phyloP scores from a whole-genome alignment of 345 rosid genomes.

The Cardiospermum halicacabum region DNA sequence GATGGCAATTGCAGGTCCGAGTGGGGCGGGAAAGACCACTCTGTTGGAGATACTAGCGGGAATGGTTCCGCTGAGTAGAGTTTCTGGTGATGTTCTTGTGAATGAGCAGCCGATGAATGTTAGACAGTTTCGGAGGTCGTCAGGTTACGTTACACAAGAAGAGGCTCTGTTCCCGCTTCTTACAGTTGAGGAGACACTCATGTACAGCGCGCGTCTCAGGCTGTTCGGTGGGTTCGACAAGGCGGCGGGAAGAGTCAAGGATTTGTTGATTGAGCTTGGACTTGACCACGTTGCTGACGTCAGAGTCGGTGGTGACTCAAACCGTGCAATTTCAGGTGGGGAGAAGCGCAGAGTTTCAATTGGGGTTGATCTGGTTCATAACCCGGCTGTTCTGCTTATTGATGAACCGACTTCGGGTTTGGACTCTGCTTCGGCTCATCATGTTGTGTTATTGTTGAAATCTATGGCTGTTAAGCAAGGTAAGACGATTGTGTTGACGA shows the following conservation, averaged over 20 bases:
- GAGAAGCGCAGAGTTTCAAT: conserved; percentile 93
- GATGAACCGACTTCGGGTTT: conserved; percentile 99
- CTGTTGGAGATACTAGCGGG: conserved; percentile 80
- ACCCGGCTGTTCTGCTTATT: conserved; percentile 82
- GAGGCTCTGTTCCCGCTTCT: conserved; percentile 89
- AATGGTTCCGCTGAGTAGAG: conserved; percentile 50
- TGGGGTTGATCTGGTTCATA: conserved; percentile 89
- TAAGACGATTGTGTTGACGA: conserved; percentile 62
- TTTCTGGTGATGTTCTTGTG: conserved; percentile 56
- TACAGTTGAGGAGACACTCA: conserved; percentile 90
- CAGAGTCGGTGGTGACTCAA: conserved; percentile 75
- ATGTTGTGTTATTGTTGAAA: conserved; percentile 81
- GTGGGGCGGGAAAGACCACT: conserved; percentile 94
- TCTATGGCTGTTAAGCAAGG: conserved; percentile 84
- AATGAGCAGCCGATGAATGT: conserved; percentile 57
- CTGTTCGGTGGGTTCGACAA: conserved; percentile 53
- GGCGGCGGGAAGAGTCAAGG: conserved; percentile 52
- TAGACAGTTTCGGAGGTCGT: conserved; percentile 62
- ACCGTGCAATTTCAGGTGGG: conserved; percentile 95
- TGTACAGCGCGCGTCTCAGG: conserved; percentile 83
- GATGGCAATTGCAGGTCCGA: conserved; percentile 90
- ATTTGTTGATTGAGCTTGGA: conserved; percentile 75
- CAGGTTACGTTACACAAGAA: conserved; percentile 84
- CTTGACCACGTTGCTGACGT: conserved; percentile 58
- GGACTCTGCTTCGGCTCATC: conserved; percentile 82